A percentile compares a stretch with the other conserved stretches of the same genome.
Evolutionary conservation across 805 yeast genomes (phyloP).

Genomic region (Candida piceae): DNA sequence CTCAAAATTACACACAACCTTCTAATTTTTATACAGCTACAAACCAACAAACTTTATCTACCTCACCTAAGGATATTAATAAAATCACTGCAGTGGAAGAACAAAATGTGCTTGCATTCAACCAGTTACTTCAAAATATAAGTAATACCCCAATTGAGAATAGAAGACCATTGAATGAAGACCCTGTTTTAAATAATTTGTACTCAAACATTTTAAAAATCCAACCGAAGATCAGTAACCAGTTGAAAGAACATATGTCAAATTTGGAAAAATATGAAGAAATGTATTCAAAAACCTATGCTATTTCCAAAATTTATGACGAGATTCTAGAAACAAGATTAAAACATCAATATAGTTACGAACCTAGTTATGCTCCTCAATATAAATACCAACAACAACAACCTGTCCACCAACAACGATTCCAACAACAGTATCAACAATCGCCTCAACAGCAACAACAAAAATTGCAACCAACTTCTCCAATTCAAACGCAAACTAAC

Average conservation of each 20-base stretch:
- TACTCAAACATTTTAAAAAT: slow-evolving; percentile 55
- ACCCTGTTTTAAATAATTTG: slow-evolving; percentile 49
- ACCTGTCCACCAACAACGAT: background rate
- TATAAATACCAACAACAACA: background rate
- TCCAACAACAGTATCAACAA: background rate
- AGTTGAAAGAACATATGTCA: slow-evolving; percentile 51
- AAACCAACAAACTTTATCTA: too few relatives aligned
- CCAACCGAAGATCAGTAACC: slow-evolving; percentile 64
- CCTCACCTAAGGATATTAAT: too few relatives aligned
- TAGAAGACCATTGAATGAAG: slow-evolving; percentile 33
- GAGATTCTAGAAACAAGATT: slow-evolving; percentile 58
- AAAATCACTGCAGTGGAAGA: slow-evolving; percentile 59
- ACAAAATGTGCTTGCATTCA: slow-evolving; percentile 61
- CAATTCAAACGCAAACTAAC: background rate
- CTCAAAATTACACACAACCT: too few relatives aligned
- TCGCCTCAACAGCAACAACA: too few relatives aligned
- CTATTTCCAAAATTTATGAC: slow-evolving; percentile 74
- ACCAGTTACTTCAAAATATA: slow-evolving; percentile 56
- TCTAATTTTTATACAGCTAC: too few relatives aligned
- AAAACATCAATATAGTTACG: slow-evolving; percentile 18
- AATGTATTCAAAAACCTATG: slow-evolving; percentile 72
- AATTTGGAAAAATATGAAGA: slow-evolving; percentile 65
- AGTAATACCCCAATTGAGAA: slow-evolving; percentile 36
- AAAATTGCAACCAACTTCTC: background rate
- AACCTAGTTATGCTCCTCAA: slow-evolving; percentile 7